Conservation (phyloP, 805 yeast species). For the Osmozyma mogii region DNA sequence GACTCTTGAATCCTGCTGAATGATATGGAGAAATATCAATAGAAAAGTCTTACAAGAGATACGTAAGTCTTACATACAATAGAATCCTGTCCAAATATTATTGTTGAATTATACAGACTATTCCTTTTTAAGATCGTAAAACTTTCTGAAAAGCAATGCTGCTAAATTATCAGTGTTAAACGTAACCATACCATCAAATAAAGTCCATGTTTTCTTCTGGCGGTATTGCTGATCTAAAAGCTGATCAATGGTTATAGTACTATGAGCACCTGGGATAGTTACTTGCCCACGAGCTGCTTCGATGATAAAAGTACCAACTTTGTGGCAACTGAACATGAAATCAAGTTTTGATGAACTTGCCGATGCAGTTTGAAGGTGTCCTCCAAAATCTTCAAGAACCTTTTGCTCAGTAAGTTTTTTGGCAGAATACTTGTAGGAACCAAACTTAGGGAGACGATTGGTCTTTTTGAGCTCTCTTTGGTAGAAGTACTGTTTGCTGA, state of each 20-base stretch:
- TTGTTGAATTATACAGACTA: conserved; percentile 1
- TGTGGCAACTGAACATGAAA: conserved; percentile 69
- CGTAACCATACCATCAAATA: conserved; percentile 61
- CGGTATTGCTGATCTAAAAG: conserved; percentile 70
- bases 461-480: conserved; percentile 59
- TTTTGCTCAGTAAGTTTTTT: conserved; percentile 69
- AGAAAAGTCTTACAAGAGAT: too few species aligned
- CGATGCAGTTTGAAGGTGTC: conserved; percentile 29
- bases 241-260: conserved; percentile 59
- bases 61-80: too few species aligned
- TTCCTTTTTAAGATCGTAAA: conserved; percentile 47
- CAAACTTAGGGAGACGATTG: conserved; percentile 66
- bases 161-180: conserved; percentile 64
- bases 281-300: conserved; percentile 69
- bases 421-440: conserved; percentile 69
- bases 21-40: too few species aligned
- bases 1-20: too few species aligned
- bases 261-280: conserved; percentile 54
- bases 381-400: conserved; percentile 52
- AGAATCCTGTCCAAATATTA: too few species aligned
- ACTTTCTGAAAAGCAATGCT: conserved; percentile 65
- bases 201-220: conserved; percentile 40
- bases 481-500: conserved; percentile 71
- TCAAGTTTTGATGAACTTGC: conserved; percentile 58
- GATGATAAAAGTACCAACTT: conserved; percentile 62